Evolutionary conservation across 148 eudicot genomes (phyloP).

Genomic region (Chenopodium berlandieri): DNA sequence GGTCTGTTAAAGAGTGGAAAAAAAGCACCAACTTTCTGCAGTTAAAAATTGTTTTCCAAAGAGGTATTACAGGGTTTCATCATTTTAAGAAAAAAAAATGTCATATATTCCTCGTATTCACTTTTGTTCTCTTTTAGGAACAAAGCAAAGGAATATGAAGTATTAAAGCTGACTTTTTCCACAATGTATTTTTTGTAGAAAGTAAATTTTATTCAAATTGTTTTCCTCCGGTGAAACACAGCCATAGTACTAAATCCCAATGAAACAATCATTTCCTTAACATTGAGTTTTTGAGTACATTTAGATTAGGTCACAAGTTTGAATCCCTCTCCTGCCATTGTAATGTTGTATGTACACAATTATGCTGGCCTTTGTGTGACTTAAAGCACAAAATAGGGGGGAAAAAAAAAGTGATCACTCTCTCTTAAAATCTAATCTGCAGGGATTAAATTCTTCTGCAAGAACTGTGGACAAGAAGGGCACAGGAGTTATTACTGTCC

Average conservation of each 20-base stretch:
- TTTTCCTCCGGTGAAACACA: neutral
- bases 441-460: slow-evolving; percentile 72
- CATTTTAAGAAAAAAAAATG: too few relatives aligned
- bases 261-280: neutral
- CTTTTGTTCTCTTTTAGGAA: neutral
- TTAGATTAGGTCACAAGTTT: neutral
- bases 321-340: neutral
- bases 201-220: neutral
- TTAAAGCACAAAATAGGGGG: neutral
- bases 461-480: slow-evolving; percentile 86
- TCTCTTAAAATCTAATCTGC: slow-evolving; percentile 9
- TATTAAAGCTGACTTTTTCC: neutral
- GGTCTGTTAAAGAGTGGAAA: neutral
- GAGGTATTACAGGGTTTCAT: neutral
- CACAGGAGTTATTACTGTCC: slow-evolving; percentile 84
- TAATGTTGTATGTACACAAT: neutral
- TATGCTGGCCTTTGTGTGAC: neutral
- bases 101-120: neutral
- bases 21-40: neutral
- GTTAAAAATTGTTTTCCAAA: neutral
- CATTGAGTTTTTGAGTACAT: neutral
- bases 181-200: neutral
- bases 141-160: neutral
- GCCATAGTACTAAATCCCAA: too few relatives aligned
- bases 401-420: neutral